These are phyloP conservation scores for Cutaneotrichosporon spelunceum DNA, from an alignment of 1,284 basidiomycete species.

Conservation along the genomic window DNA sequence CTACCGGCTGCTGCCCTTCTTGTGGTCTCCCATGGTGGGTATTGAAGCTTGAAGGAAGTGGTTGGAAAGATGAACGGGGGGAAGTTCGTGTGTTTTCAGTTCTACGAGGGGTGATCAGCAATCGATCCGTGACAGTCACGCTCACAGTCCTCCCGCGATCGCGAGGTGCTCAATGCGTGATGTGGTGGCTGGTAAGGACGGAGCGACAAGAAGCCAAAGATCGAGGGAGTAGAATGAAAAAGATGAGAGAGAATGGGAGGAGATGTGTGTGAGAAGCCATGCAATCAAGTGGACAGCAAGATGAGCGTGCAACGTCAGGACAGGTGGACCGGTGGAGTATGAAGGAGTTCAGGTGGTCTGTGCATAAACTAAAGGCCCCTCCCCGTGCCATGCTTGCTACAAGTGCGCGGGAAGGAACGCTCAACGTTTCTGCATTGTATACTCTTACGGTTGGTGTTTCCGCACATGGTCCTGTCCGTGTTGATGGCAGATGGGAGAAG, in stretches of 20 bases:
- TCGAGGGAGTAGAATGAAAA: background rate
- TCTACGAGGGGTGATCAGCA: background rate
- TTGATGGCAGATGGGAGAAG: background rate
- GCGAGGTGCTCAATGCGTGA: background rate
- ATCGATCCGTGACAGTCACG: background rate
- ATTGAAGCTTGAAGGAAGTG: background rate
- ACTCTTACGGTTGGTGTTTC: no score
- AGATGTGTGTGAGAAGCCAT: background rate
- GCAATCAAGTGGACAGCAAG: background rate
- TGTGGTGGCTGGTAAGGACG: background rate
- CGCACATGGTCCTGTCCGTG: background rate
- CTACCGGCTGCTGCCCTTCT: slow-evolving; percentile 4
- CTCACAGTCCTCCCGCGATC: background rate
- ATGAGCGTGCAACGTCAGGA: background rate
- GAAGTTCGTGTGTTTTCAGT: background rate
- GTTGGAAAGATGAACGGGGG: background rate
- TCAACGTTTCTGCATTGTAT: no score
- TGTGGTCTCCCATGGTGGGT: background rate
- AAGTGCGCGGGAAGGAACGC: no score
- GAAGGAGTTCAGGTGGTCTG: no score
- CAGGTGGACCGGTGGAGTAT: no score
- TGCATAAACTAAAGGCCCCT: no score
- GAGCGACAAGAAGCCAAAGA: background rate
- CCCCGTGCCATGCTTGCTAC: no score
- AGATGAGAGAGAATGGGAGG: background rate